Base-by-base conservation (phyloP, 2,329 filamentous ascomycete species). In the Daldinia eschscholtzii region DNA sequence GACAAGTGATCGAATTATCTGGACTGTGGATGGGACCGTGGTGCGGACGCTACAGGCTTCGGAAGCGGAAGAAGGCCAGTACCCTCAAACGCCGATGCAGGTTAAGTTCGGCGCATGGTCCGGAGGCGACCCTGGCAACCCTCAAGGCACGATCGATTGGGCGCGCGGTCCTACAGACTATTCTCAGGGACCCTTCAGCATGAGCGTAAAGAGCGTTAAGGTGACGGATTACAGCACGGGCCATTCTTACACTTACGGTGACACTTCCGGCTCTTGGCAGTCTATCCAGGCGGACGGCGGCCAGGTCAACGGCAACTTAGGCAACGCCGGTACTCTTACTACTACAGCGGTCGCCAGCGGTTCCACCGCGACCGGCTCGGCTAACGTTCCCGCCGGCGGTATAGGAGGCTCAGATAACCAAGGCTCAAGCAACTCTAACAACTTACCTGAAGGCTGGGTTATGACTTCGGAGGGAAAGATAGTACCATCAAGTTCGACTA, bases 201-300 rank as follows among this genome's bases (percentile, higher is more conserved):
- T 98, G 94, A 83, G 88, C 61, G 90, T 98, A 77, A 88, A 91
- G 80, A 92, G 87, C 33, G 81, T 98, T 73, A 84, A 87, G 61
- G 88, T 97, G 46, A 91, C 90, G 58, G 96, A 99, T 83, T 99
- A 98, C 83, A 98, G 94, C 23, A 98, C 94, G 1, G 96, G 96
- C 61, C 91, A 87, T 18, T 84, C 91, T 70, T 99, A 99, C 84
- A 85, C 83, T 64, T 99, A 98, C 82, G 88, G 88, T 72, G 92
- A 96, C 79, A 88, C 86, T 41, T 91, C 87, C 55, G 96, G 96
- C 55, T 87, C 85, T 23, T 97, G 93, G 93, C 77, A 88, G 72
- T 95, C 92, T 56, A 98, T 99, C 80, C 81, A 88, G 74, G 89
- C 95, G 60, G 87, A 91, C n/a, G 94, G 89, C 71, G 96, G 96